phyloP scores from a whole-genome alignment of 768 basidiomycete species.

The Naganishia vishniacii region DNA sequence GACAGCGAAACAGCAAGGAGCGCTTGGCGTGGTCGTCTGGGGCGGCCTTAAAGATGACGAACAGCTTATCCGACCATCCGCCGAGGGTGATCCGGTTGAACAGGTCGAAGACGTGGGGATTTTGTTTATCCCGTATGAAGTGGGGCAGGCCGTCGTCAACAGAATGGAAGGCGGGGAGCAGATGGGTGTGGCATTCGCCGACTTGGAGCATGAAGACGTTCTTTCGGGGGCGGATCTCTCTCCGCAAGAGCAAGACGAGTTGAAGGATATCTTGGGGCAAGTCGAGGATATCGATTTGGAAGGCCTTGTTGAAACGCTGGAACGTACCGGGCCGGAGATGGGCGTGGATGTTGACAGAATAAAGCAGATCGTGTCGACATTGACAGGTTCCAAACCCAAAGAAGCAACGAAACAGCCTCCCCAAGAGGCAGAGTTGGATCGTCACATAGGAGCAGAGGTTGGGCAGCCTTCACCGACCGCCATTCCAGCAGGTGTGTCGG shows the following conservation, averaged over 20 bases:
- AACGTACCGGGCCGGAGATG: neutral
- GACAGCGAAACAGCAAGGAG: slow-evolving; percentile 63
- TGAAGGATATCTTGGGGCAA: slow-evolving; percentile 6
- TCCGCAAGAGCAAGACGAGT: neutral
- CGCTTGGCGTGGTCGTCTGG: slow-evolving; percentile 71
- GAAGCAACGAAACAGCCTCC: too few species aligned
- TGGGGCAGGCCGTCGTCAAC: neutral
- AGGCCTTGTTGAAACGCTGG: neutral
- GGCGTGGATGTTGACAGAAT: neutral
- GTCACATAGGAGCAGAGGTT: neutral
- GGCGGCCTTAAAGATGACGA: slow-evolving; percentile 29
- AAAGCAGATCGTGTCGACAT: slow-evolving; percentile 1
- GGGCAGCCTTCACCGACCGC: neutral
- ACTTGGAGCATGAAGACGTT: neutral
- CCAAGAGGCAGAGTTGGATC: too few species aligned
- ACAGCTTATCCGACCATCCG: slow-evolving; percentile 37
- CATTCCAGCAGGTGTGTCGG: neutral
- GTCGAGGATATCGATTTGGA: slow-evolving; percentile 2
- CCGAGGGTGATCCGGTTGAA: slow-evolving; percentile 28
- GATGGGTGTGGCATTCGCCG: neutral
- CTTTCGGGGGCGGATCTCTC: neutral
- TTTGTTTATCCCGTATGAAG: slow-evolving; percentile 29
- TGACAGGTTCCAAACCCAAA: too few species aligned
- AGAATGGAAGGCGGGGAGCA: neutral
- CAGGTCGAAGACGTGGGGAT: slow-evolving; percentile 33